Conservation (phyloP, 1,284 basidiomycete genomes). For the Sphaerobolus stellatus region DNA sequence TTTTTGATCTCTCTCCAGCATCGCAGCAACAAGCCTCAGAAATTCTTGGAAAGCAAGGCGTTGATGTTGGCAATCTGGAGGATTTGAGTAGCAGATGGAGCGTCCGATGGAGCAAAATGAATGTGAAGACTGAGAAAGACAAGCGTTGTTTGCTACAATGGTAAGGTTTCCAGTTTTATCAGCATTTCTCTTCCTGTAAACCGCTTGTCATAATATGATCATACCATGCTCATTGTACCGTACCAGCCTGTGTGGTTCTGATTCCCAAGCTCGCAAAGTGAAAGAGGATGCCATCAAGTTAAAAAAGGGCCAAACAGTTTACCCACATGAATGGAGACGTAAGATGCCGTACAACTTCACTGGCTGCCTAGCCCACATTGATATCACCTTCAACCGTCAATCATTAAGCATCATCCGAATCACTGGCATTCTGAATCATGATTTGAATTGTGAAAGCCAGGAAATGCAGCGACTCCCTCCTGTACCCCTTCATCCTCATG, state of each 20-base stretch:
- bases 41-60: background rate
- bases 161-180: background rate
- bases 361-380: constrained; percentile 34
- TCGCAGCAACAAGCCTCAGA: background rate
- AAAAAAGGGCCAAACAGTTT: background rate
- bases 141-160: background rate
- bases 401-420: constrained; percentile 12
- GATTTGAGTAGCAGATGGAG: background rate
- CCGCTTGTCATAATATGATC: no score
- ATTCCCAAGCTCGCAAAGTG: background rate
- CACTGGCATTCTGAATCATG: constrained; percentile 26
- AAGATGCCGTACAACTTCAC: background rate
- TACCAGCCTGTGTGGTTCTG: background rate
- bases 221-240: no score
- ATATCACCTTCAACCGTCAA: constrained; percentile 22
- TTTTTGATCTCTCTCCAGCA: background rate
- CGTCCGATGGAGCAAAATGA: background rate
- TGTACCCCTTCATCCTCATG: constrained; percentile 32
- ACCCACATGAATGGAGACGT: background rate
- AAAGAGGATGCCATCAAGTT: background rate
- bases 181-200: no score
- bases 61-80: background rate
- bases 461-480: constrained; percentile 22
- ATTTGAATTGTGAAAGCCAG: constrained; percentile 22
- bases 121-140: background rate